Evolutionary conservation across 352 stramenopile genomes (phyloP).

Genomic region (Pythium pyrilobum): DNA sequence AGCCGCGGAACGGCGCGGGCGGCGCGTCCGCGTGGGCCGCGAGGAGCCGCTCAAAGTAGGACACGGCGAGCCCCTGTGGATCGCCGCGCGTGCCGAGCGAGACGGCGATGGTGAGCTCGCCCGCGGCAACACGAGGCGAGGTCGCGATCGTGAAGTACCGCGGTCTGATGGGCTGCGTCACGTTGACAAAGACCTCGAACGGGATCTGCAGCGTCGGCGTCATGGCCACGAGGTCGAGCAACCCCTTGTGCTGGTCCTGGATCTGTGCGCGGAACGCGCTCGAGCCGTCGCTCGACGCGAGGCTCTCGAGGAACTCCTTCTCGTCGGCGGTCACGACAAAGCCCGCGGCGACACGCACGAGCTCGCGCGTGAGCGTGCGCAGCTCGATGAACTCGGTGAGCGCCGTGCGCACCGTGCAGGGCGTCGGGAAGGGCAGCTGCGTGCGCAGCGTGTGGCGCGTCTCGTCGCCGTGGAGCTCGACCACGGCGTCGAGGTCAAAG

Average conservation of each 20-base stretch:
- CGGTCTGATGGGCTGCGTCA: constrained; percentile 84
- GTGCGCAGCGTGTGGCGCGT: neutral
- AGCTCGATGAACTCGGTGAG: constrained; percentile 91
- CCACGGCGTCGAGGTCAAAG: constrained; percentile 82
- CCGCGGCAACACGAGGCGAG: constrained; percentile 62
- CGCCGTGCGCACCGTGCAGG: constrained; percentile 83
- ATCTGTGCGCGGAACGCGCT: constrained; percentile 83
- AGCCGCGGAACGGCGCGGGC: constrained; percentile 76
- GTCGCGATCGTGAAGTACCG: constrained; percentile 94
- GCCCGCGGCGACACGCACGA: constrained; percentile 35
- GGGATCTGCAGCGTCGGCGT: constrained; percentile 40
- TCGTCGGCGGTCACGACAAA: constrained; percentile 43
- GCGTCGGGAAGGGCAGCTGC: constrained; percentile 85
- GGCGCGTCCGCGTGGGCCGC: constrained; percentile 31
- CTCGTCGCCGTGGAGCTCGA: constrained; percentile 38
- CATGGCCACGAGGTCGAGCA: constrained; percentile 75
- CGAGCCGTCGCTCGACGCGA: constrained; percentile 67
- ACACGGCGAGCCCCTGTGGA: constrained; percentile 22
- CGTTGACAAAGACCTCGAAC: constrained; percentile 76
- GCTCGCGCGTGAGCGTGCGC: constrained; percentile 54
- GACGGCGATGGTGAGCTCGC: constrained; percentile 85
- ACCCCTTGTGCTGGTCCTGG: constrained; percentile 51
- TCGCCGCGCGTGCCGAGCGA: constrained; percentile 55
- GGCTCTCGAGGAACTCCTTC: constrained; percentile 31
- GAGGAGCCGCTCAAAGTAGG: constrained; percentile 24